Evolutionary conservation across 495 filamentous ascomycete species (phyloP).

Genomic region (Penicillium bialowiezense): DNA sequence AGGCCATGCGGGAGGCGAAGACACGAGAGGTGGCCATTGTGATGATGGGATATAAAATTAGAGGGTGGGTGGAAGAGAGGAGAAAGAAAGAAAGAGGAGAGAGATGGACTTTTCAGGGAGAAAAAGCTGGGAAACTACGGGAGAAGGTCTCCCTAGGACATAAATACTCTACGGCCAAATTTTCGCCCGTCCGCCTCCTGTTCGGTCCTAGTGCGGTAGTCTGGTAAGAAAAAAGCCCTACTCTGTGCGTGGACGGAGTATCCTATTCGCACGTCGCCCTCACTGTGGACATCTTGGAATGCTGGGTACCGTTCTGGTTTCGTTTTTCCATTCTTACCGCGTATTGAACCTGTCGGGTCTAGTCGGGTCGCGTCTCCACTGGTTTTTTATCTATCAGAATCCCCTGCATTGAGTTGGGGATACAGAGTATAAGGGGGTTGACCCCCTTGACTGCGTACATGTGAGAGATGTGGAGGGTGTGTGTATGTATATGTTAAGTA

Average conservation of each 20-base stretch:
- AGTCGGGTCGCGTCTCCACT: constrained; percentile 1
- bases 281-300: constrained; percentile 23
- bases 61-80: constrained; percentile 21
- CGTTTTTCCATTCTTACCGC: constrained; percentile 16
- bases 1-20: constrained; percentile 68
- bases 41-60: constrained; percentile 29
- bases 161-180: constrained; percentile 48
- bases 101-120: constrained; percentile 35
- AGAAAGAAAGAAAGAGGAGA: constrained; percentile 21
- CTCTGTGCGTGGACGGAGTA: constrained; percentile 25
- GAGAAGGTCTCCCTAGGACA: constrained; percentile 34
- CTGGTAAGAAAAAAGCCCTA: constrained; percentile 35
- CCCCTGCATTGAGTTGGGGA: constrained; percentile 7
- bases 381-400: not conserved
- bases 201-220: constrained; percentile 36
- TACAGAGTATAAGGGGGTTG: not conserved
- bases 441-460: no score
- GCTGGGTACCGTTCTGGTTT: constrained; percentile 14
- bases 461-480: no score
- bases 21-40: constrained; percentile 74
- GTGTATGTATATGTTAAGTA: no score
- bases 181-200: constrained; percentile 42
- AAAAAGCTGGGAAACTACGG: constrained; percentile 45
- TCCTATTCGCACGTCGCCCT: constrained; percentile 17
- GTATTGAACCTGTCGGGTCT: constrained; percentile 16